Base-by-base conservation (phyloP, 1,284 basidiomycete species). In the Rugiboletus extremiorientalis region DNA sequence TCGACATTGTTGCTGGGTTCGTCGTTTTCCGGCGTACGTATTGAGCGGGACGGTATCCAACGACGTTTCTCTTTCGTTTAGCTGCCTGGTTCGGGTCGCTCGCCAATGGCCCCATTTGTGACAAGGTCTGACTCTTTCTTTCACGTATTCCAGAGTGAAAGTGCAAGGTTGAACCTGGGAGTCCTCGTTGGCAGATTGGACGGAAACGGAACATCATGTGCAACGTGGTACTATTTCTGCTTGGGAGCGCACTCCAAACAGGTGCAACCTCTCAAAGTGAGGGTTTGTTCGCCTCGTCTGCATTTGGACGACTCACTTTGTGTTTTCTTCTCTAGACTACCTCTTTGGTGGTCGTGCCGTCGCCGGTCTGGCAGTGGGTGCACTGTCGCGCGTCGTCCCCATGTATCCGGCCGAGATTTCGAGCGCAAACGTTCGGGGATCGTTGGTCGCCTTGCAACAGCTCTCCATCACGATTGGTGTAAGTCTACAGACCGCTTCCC, bases 391-490 rank as follows among this genome's bases (percentile, higher is more conserved):
- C 20, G 72, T 73, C 38, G 59, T 74, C 16, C 73, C 73, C 22
- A 73, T 74, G 71, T 72, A 72, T 37, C 41, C 72, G 47, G 71
- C 72, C 38, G 71, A 72, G 52, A 69, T 74, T 27, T 74, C 73
- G 6, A 73, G 66, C 37, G 65, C 68, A 27, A 73, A 74, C n/a
- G 57, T 74, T 36, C 73, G 73, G 31, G 73, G 73, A 47, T 72
- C 72, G 11, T 49, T 74, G 40, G 70, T 72, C 38, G 55, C 72
- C 14, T 46, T 72, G 31, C 68, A 72, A 46, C 72, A 72, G 42
- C 60, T 74, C n/a, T 48, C 71, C 23, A 72, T 72, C 7, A 74
- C 70, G 33, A 40, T 72, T n/a, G 72, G 72, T 41, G 72, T 75
- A 53, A 54, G 64, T 61, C 30, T 34, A n/a, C 42, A 8, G 14